Percentiles rank a stretch among this genome's conserved stretches.
phyloP scores from a whole-genome alignment of 495 filamentous ascomycete genomes.

The Margaritispora aquatica region DNA sequence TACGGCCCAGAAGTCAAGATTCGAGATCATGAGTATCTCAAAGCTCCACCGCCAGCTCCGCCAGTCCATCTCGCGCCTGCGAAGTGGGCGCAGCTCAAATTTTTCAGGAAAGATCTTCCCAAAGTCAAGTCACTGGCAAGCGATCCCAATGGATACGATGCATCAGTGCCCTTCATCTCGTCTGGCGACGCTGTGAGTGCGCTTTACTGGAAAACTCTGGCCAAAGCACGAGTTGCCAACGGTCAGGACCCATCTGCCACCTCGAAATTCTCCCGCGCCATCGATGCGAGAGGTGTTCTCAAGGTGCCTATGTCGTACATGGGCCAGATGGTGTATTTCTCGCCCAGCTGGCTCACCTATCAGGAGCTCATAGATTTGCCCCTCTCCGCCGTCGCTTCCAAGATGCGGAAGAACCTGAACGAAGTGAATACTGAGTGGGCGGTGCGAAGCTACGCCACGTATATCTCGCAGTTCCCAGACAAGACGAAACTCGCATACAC shows the following conservation, averaged over 20 bases:
- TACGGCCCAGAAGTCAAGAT: constrained; percentile 25
- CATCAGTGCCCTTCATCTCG: constrained; percentile 17
- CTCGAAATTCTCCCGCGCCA: constrained; percentile 30
- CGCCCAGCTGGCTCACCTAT: constrained; percentile 24
- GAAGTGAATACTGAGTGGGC: constrained; percentile 26
- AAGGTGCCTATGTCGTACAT: constrained; percentile 32
- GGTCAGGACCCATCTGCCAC: constrained; percentile 14
- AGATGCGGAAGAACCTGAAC: constrained; percentile 26
- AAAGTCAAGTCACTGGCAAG: not conserved
- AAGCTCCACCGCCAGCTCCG: not conserved
- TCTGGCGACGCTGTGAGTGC: constrained; percentile 24
- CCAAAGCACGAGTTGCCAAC: constrained; percentile 14
- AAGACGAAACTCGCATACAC: constrained; percentile 32
- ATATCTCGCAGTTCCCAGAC: constrained; percentile 30
- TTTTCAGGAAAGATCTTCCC: not conserved
- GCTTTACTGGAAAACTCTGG: constrained; percentile 32
- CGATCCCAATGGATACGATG: not conserved
- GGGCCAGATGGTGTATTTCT: constrained; percentile 31
- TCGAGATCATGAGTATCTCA: constrained; percentile 28
- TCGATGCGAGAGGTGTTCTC: constrained; percentile 32
- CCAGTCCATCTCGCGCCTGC: not conserved
- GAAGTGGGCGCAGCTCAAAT: not conserved
- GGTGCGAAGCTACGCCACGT: constrained; percentile 35
- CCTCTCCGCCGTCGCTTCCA: constrained; percentile 24
- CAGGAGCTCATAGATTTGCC: not conserved